These are phyloP conservation scores for Cladosporium austrohemisphaericum DNA, from an alignment of 2,329 filamentous ascomycete genomes.

Conservation along the genomic window DNA sequence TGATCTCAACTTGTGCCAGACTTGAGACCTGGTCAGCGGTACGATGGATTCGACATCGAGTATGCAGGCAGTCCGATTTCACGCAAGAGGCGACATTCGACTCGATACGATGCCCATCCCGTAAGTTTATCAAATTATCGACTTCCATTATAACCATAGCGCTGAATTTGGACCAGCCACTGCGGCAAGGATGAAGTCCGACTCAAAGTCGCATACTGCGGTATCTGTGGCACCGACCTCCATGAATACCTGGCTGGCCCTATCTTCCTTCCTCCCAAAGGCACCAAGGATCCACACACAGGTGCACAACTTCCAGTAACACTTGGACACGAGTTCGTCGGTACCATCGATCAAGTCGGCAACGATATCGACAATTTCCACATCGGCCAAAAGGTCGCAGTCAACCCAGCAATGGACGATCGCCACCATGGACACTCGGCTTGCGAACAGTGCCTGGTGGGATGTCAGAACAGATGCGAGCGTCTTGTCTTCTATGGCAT, in stretches of 20 bases:
- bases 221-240: constrained; percentile 24
- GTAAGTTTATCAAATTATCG: background rate
- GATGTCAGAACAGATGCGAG: constrained; percentile 15
- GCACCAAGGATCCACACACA: constrained; percentile 17
- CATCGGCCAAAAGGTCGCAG: constrained; percentile 17
- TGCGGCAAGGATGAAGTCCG: constrained; percentile 18
- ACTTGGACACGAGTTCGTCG: constrained; percentile 21
- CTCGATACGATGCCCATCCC: constrained; percentile 21
- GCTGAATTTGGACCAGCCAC: background rate
- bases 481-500: constrained; percentile 16
- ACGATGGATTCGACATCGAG: background rate
- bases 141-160: background rate
- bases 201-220: constrained; percentile 19
- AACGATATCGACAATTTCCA: constrained; percentile 20
- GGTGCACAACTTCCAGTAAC: constrained; percentile 17
- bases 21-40: too few relatives aligned
- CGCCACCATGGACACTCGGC: constrained; percentile 4
- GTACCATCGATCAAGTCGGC: constrained; percentile 18
- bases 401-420: constrained; percentile 20
- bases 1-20: too few relatives aligned
- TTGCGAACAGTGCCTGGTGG: constrained; percentile 17
- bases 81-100: constrained; percentile 22
- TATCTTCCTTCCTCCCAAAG: constrained; percentile 18
- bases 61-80: constrained; percentile 25
- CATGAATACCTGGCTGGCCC: constrained; percentile 26